Evolutionary conservation across 169 alveolate species (phyloP).

Genomic region (Neospora caninum): DNA sequence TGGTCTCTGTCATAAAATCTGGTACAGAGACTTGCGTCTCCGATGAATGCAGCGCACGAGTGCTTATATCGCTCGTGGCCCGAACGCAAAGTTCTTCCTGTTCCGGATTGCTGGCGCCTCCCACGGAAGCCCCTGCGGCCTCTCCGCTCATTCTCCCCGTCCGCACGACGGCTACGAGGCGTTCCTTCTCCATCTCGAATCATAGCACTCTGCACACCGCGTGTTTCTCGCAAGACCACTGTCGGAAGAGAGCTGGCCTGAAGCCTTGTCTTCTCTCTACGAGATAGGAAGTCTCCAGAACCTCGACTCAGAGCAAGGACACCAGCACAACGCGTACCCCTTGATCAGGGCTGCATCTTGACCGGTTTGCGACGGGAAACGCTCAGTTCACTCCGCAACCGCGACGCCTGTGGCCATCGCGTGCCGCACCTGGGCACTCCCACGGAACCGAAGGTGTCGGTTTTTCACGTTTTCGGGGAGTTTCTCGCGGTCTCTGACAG

Average conservation of each 20-base stretch:
- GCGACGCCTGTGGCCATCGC: neutral
- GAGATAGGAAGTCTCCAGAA: neutral
- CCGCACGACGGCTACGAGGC: neutral
- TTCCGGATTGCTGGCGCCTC: neutral
- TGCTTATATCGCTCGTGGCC: neutral
- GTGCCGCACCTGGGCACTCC: too few relatives aligned
- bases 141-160: neutral
- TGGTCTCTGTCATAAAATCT: neutral
- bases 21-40: neutral
- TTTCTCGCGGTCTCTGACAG: too few relatives aligned
- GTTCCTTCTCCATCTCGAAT: neutral
- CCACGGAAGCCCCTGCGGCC: neutral
- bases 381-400: neutral
- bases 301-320: neutral
- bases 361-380: neutral
- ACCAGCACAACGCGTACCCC: neutral
- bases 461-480: neutral
- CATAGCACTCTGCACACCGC: neutral
- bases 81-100: neutral
- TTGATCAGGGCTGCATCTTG: neutral
- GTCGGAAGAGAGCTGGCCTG: neutral
- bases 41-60: neutral
- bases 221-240: neutral
- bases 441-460: neutral
- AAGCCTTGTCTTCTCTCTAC: neutral